These are phyloP conservation scores for Salix dunnii DNA, from an alignment of 345 rosid genomes.

Conservation along the genomic window DNA sequence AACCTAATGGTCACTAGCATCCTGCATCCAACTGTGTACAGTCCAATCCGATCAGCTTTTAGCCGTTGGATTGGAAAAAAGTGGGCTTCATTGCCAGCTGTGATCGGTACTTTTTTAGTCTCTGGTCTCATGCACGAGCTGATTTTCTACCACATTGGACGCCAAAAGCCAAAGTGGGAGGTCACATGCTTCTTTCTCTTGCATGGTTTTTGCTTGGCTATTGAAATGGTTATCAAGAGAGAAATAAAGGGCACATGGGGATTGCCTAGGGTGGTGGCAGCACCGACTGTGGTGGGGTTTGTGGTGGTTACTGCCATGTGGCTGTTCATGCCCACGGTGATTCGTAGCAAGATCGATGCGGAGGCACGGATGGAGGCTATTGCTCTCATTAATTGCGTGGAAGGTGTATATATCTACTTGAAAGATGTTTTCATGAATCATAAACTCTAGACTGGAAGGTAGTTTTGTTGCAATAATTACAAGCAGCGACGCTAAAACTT, in stretches of 20 bases:
- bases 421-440: background rate
- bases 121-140: constrained; percentile 33
- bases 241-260: background rate
- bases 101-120: constrained; percentile 24
- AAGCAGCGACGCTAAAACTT: too few relatives aligned
- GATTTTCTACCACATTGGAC: constrained; percentile 30
- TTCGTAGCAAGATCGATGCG: background rate
- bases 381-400: background rate
- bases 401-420: background rate
- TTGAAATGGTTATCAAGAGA: constrained; percentile 25
- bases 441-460: background rate
- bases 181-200: constrained; percentile 30
- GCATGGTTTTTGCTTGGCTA: constrained; percentile 25
- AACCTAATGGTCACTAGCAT: constrained; percentile 34
- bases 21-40: constrained; percentile 31
- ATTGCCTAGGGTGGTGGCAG: constrained; percentile 17
- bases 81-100: constrained; percentile 28
- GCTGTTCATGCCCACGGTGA: constrained; percentile 23
- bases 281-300: constrained; percentile 8
- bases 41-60: constrained; percentile 8
- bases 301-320: constrained; percentile 20
- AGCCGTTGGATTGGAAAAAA: constrained; percentile 6
- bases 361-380: background rate
- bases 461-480: background rate
- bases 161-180: constrained; percentile 26